Percentiles rank a stretch among this genome's conserved stretches.
Conservation (phyloP, 805 yeast genomes). For the Brettanomyces bruxellensis region DNA sequence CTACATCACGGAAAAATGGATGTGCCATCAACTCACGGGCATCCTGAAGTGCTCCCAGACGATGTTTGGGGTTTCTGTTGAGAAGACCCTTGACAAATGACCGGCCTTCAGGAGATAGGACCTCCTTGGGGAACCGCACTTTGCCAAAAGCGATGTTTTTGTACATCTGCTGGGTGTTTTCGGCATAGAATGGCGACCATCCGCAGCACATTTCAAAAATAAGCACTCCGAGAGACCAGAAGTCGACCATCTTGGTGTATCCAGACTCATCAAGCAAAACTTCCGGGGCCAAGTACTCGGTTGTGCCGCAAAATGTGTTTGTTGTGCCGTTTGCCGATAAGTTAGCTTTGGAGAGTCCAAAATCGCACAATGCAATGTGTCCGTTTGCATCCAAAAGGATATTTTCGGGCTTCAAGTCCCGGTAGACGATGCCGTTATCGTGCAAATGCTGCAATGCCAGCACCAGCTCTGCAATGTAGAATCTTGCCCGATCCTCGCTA, state of each 20-base stretch:
- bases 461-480: constrained; percentile 92
- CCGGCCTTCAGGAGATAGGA: constrained; percentile 85
- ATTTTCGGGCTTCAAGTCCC: constrained; percentile 96
- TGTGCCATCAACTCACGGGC: constrained; percentile 90
- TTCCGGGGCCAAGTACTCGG: constrained; percentile 97
- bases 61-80: constrained; percentile 92
- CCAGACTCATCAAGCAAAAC: constrained; percentile 92
- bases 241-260: constrained; percentile 97
- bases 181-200: constrained; percentile 98
- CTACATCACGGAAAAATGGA: constrained; percentile 84
- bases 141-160: constrained; percentile 98
- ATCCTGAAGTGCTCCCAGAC: constrained; percentile 85
- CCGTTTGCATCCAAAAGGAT: constrained; percentile 94
- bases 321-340: constrained; percentile 80
- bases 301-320: constrained; percentile 96
- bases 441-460: constrained; percentile 91
- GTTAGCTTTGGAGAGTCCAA: constrained; percentile 93
- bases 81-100: constrained; percentile 91
- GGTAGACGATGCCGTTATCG: constrained; percentile 90
- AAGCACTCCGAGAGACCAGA: constrained; percentile 95
- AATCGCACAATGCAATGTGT: constrained; percentile 94
- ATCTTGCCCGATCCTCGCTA: constrained; percentile 87
- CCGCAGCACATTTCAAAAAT: constrained; percentile 99
- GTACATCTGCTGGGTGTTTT: constrained; percentile 97
- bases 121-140: constrained; percentile 95